Base-by-base conservation (phyloP, 176 grass and related monocot species). In the Oropetium thomaeum region DNA sequence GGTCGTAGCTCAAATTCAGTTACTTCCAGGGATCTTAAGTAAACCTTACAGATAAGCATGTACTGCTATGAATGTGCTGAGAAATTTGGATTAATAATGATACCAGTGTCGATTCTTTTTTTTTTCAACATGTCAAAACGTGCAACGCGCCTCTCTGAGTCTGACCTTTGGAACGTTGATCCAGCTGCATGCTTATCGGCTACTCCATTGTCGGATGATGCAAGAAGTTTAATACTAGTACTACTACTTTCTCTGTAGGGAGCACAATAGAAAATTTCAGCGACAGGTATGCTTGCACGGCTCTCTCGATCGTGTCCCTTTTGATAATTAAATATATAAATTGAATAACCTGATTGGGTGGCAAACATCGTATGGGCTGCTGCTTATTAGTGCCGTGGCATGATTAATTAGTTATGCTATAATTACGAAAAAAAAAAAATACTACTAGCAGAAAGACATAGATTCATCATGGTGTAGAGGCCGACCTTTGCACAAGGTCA, bases 221-320 rank as follows among this genome's bases (percentile, higher is more conserved):
- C 1, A 20, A 65, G n/a, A 73, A 33, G 10, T 31, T 16, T 19
- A 44, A n/a, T n/a, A n/a, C n/a, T n/a, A n/a, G n/a, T n/a, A n/a
- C n/a, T n/a, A n/a, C n/a, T n/a, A n/a, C 4, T 30, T 30, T 48
- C 19, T 30, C 49, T 32, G 6, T 8, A 33, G 28, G 26, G 67
- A 48, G 2, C 44, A 51, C 65, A 16, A 58, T 30, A 65, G 37
- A 72, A 65, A 84, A 65, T 34, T 29, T 10, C 29, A 23, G 13
- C 12, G 17, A 42, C 47, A 72, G 14, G 20, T 65, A 34, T 65
- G 67, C 67, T 30, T 85, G 67, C 75, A 85, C 75, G 67, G 29
- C 68, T 66, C 75, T 65, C n/a, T n/a, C n/a, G n/a, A n/a, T n/a
- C n/a, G n/a, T 58, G 48, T 40, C 6, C 47, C 78, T 62, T 29